phyloP scores from a whole-genome alignment of 1,139 yeast species.

The Lodderomyces oxycetoniae region DNA sequence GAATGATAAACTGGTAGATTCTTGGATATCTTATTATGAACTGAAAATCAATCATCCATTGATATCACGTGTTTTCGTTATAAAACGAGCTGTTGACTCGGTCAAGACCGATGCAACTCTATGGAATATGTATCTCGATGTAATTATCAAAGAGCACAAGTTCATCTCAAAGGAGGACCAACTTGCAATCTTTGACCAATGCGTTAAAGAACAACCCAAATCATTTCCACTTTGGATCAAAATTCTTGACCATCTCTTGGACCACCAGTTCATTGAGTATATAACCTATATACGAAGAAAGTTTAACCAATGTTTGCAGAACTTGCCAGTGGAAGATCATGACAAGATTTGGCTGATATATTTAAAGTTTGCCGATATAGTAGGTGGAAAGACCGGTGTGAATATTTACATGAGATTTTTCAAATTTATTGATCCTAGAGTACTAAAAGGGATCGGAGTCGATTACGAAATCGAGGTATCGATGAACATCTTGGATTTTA shows the following conservation, averaged over 20 bases:
- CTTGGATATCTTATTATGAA: constrained; percentile 54
- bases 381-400: constrained; percentile 42
- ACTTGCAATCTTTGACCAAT: constrained; percentile 42
- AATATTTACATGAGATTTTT: constrained; percentile 43
- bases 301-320: constrained; percentile 51
- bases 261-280: constrained; percentile 24
- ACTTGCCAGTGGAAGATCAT: constrained; percentile 52
- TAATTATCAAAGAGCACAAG: constrained; percentile 25
- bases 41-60: constrained; percentile 23
- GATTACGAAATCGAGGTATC: constrained; percentile 2
- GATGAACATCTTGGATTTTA: constrained; percentile 17
- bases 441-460: constrained; percentile 6
- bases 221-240: constrained; percentile 54
- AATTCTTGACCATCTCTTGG: constrained; percentile 45
- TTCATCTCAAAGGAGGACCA: constrained; percentile 29
- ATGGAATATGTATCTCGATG: constrained; percentile 52
- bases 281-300: constrained; percentile 42
- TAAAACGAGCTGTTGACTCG: constrained; percentile 48
- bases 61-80: constrained; percentile 37
- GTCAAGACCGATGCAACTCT: constrained; percentile 50
- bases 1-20: constrained; percentile 37
- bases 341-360: constrained; percentile 57
- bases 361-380: constrained; percentile 45
- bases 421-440: constrained; percentile 21
- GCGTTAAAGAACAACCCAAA: constrained; percentile 27